These are phyloP conservation scores for Orbilia ellipsospora DNA, from an alignment of 2,329 filamentous ascomycete species.

Conservation along the genomic window DNA sequence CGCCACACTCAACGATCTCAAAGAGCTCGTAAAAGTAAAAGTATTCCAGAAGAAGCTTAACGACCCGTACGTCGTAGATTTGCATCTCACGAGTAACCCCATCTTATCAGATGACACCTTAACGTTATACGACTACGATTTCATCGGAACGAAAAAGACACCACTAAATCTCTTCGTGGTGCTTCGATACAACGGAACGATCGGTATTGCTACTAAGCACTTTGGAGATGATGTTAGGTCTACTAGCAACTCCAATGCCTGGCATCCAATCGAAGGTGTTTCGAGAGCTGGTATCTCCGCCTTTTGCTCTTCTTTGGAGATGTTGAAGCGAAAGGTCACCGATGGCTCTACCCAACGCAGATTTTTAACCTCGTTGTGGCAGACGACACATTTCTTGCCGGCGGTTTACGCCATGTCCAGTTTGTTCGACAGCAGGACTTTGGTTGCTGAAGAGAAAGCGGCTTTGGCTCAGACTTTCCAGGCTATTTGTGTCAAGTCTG, in stretches of 20 bases:
- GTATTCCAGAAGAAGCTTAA: constrained; percentile 24
- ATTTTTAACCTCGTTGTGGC: constrained; percentile 46
- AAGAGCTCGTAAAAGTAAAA: constrained; percentile 45
- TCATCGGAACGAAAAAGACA: constrained; percentile 38
- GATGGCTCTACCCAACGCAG: constrained; percentile 44
- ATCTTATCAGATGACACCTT: constrained; percentile 30
- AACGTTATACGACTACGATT: constrained; percentile 46
- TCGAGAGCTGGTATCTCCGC: constrained; percentile 36
- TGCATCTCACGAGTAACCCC: constrained; percentile 38
- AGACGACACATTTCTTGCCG: constrained; percentile 52
- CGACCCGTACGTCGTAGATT: constrained; percentile 38
- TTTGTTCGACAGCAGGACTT: constrained; percentile 41
- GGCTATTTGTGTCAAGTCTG: constrained; percentile 41
- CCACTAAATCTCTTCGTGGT: constrained; percentile 46
- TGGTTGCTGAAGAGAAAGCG: constrained; percentile 45
- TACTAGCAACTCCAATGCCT: constrained; percentile 41
- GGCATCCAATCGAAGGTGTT: constrained; percentile 44
- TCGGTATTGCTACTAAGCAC: constrained; percentile 38
- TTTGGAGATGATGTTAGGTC: constrained; percentile 39
- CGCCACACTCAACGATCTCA: constrained; percentile 32
- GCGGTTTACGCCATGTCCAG: constrained; percentile 47
- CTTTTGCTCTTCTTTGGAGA: constrained; percentile 51
- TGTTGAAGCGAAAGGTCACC: constrained; percentile 51
- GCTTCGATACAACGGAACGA: constrained; percentile 50
- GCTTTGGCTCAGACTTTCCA: constrained; percentile 49